Evolutionary conservation across 768 basidiomycete species (phyloP).

Genomic region (Macrolepiota fuliginosa): DNA sequence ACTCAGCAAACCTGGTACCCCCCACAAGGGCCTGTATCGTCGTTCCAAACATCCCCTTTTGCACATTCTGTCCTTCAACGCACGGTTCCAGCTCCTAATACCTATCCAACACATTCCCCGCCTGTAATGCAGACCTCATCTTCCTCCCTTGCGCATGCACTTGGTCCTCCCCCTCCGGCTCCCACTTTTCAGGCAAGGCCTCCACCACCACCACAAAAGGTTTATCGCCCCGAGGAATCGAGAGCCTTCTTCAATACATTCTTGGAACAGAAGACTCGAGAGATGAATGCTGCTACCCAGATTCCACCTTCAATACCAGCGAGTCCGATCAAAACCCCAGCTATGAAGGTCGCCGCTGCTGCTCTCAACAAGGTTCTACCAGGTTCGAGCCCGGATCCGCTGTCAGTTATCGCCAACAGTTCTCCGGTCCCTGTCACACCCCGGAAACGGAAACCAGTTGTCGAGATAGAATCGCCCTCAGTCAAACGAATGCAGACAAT

Average conservation of each 20-base stretch:
- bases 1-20: slow-evolving; percentile 37
- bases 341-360: slow-evolving; percentile 15
- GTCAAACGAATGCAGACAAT: slow-evolving; percentile 51
- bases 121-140: slow-evolving; percentile 63
- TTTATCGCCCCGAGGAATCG: slow-evolving; percentile 57
- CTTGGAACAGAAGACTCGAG: slow-evolving; percentile 51
- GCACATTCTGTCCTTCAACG: slow-evolving; percentile 67
- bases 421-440: slow-evolving; percentile 45
- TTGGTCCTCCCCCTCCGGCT: slow-evolving; percentile 35
- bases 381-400: slow-evolving; percentile 55
- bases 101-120: slow-evolving; percentile 73
- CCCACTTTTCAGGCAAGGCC: slow-evolving; percentile 14
- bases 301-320: slow-evolving; percentile 22
- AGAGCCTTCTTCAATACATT: slow-evolving; percentile 65
- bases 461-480: slow-evolving; percentile 58
- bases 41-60: slow-evolving; percentile 54
- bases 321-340: slow-evolving; percentile 15
- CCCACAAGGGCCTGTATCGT: slow-evolving; percentile 40
- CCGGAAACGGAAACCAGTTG: slow-evolving; percentile 66
- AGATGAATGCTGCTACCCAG: slow-evolving; percentile 28
- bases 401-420: slow-evolving; percentile 38
- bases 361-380: slow-evolving; percentile 13
- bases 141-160: slow-evolving; percentile 74
- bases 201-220: slow-evolving; percentile 19
- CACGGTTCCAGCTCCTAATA: slow-evolving; percentile 47